phyloP scores from a whole-genome alignment of 345 rosid species.

The Citrus mangshanensis region DNA sequence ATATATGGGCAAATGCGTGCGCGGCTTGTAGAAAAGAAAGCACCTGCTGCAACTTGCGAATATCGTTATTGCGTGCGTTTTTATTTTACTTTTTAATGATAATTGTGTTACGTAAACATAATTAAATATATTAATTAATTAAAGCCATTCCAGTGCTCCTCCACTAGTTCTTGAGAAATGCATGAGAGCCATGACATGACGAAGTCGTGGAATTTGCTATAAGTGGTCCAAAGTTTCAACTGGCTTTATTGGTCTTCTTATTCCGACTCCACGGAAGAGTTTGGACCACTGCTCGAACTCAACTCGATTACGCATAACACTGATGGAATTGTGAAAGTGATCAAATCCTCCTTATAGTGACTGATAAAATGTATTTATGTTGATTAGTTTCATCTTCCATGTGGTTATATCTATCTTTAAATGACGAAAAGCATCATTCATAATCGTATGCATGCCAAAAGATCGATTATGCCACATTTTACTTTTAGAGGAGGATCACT shows the following conservation, averaged over 20 bases:
- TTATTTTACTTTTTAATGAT: slow-evolving; percentile 4
- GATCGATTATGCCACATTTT: neutral
- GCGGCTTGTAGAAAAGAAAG: neutral
- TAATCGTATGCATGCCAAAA: neutral
- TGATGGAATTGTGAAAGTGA: neutral
- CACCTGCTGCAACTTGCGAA: neutral
- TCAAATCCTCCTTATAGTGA: neutral
- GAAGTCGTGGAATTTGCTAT: neutral
- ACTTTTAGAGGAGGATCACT: slow-evolving; percentile 8
- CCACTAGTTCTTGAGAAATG: neutral
- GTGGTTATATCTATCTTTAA: neutral
- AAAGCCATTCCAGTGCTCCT: neutral
- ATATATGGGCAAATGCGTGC: no score
- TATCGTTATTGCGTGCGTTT: no score
- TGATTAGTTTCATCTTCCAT: neutral
- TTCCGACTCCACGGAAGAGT: neutral
- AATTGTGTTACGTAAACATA: slow-evolving; percentile 2
- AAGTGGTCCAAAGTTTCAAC: neutral
- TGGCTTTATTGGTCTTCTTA: neutral
- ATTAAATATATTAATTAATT: neutral
- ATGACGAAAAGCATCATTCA: neutral
- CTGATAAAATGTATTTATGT: neutral
- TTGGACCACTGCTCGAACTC: neutral
- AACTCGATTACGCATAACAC: neutral
- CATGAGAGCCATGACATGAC: neutral